These are phyloP conservation scores for Picea sitchensis DNA, from an alignment of 75 land plant species.

Conservation along the genomic window DNA sequence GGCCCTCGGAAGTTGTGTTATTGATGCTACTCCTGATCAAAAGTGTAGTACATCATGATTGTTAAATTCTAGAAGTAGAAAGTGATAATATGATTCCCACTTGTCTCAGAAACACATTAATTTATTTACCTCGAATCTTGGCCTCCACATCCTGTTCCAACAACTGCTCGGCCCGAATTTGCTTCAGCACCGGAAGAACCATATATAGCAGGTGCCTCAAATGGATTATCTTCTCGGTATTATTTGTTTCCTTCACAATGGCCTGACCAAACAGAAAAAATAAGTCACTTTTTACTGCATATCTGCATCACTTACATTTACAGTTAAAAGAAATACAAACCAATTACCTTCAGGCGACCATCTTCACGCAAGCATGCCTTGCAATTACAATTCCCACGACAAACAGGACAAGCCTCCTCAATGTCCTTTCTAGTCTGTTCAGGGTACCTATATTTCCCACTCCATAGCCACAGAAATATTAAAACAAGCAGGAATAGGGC, in stretches of 20 bases:
- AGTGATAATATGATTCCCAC: neutral
- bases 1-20: slow-evolving; percentile 14
- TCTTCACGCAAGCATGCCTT: slow-evolving; percentile 57
- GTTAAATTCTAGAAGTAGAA: neutral
- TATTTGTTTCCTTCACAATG: neutral
- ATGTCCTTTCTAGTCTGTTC: slow-evolving; percentile 30
- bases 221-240: slow-evolving; percentile 11
- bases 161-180: slow-evolving; percentile 22
- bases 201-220: slow-evolving; percentile 26
- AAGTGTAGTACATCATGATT: neutral
- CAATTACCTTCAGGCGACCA: slow-evolving; percentile 23
- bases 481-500: neutral
- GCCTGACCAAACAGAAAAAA: neutral
- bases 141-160: slow-evolving; percentile 31
- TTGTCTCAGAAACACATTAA: neutral
- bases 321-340: neutral
- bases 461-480: neutral
- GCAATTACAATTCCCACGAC: slow-evolving; percentile 63
- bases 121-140: slow-evolving; percentile 19
- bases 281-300: neutral
- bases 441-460: slow-evolving; percentile 41
- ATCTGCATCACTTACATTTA: neutral
- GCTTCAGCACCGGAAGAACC: slow-evolving; percentile 22
- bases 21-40: slow-evolving; percentile 16
- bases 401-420: slow-evolving; percentile 47